Evolutionary conservation across 495 filamentous ascomycete genomes (phyloP).

Genomic region (Podospora didyma): DNA sequence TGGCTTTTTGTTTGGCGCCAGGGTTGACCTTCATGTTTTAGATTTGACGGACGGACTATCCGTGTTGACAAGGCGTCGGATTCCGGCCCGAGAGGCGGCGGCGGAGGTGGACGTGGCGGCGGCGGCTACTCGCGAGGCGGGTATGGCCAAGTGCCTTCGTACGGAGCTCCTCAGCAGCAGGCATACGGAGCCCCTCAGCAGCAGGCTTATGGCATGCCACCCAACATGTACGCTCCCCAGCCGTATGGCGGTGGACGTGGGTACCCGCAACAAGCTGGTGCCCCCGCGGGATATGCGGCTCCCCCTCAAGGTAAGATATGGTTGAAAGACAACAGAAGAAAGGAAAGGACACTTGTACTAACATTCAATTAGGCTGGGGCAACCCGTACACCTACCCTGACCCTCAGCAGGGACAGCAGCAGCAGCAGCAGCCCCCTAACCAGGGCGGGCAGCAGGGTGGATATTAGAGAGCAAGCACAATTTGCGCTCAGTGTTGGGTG

Average conservation of each 20-base stretch:
- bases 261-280: conserved; percentile 20
- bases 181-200: conserved; percentile 36
- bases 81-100: conserved; percentile 55
- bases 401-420: conserved; percentile 28
- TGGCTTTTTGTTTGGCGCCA: conserved; percentile 8
- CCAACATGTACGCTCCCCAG: conserved; percentile 20
- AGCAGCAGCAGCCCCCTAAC: conserved; percentile 29
- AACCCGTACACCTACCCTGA: conserved; percentile 39
- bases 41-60: conserved; percentile 93
- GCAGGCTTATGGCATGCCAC: conserved; percentile 28
- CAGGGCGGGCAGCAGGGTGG: conserved; percentile 29
- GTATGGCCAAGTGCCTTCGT: conserved; percentile 2
- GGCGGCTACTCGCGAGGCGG: not conserved
- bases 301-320: conserved; percentile 39
- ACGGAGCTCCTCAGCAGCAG: conserved; percentile 14
- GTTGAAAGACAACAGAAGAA: not conserved
- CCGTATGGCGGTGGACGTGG: conserved; percentile 25
- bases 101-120: conserved; percentile 36
- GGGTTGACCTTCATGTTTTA: conserved; percentile 34
- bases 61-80: conserved; percentile 96
- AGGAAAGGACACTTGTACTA: conserved; percentile 10
- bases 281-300: conserved; percentile 26
- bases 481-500: conserved; percentile 3
- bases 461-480: conserved; percentile 13
- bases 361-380: conserved; percentile 20